Evolutionary conservation across 805 yeast species (phyloP).

Genomic region (Ogataea degrootiae): DNA sequence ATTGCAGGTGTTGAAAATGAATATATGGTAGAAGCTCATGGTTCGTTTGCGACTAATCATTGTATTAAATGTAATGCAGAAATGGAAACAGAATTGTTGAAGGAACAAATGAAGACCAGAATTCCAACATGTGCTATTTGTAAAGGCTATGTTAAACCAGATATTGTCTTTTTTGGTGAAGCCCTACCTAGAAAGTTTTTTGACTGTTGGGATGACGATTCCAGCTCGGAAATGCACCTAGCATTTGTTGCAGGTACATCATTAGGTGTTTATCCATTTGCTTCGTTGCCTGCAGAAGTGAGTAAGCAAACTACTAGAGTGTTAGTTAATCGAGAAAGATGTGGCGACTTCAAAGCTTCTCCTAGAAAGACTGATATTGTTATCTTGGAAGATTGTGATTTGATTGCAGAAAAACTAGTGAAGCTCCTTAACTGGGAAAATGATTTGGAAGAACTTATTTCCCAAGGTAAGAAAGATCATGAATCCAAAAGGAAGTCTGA

Average conservation of each 20-base stretch:
- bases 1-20: conserved; percentile 69
- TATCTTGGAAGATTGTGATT: conserved; percentile 60
- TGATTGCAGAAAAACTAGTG: conserved; percentile 51
- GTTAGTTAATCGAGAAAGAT: conserved; percentile 68
- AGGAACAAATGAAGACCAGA: conserved; percentile 29
- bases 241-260: conserved; percentile 93
- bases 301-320: conserved; percentile 47
- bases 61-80: conserved; percentile 70
- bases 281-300: conserved; percentile 69
- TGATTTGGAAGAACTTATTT: conserved; percentile 43
- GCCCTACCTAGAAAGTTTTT: conserved; percentile 69
- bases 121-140: conserved; percentile 62
- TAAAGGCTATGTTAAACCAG: conserved; percentile 80
- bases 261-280: conserved; percentile 86
- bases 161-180: conserved; percentile 94
- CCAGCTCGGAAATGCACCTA: conserved; percentile 48
- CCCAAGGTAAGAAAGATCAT: conserved; percentile 19
- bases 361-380: conserved; percentile 60
- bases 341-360: conserved; percentile 61
- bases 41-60: conserved; percentile 81
- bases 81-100: conserved; percentile 46
- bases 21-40: conserved; percentile 85
- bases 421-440: conserved; percentile 59
- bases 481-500: conserved; percentile 6
- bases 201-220: conserved; percentile 57